Evolutionary conservation across 2,329 filamentous ascomycete genomes (phyloP).

Genomic region (Claviceps quebecensis): DNA sequence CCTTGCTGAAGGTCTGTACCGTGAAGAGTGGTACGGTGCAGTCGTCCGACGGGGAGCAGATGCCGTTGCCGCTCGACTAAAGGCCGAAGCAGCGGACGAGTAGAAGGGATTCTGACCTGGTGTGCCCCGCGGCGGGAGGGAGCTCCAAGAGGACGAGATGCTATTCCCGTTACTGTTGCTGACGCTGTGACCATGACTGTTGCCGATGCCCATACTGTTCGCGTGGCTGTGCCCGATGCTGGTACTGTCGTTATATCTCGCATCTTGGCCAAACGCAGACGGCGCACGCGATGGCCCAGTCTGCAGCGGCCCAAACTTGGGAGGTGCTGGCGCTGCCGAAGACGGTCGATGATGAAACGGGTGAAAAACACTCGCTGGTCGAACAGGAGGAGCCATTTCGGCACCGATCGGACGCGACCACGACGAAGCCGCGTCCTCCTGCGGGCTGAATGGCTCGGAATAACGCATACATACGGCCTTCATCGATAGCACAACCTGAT

Average conservation of each 20-base stretch:
- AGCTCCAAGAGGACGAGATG: slow-evolving; percentile 9
- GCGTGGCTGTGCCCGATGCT: neutral
- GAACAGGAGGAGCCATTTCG: slow-evolving; percentile 7
- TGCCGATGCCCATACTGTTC: neutral
- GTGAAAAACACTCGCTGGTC: slow-evolving; percentile 15
- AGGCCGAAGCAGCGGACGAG: slow-evolving; percentile 5
- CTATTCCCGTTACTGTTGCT: neutral
- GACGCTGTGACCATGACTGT: neutral
- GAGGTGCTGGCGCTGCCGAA: slow-evolving; percentile 13
- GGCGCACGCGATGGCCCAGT: slow-evolving; percentile 16
- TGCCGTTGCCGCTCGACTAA: slow-evolving; percentile 1
- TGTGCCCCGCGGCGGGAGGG: slow-evolving; percentile 8
- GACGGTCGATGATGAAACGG: slow-evolving; percentile 7
- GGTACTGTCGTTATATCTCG: slow-evolving; percentile 6
- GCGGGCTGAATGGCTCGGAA: neutral
- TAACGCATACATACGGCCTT: slow-evolving; percentile 6
- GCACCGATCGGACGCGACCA: neutral
- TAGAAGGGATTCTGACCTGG: slow-evolving; percentile 1
- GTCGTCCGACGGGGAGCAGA: neutral
- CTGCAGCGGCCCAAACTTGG: slow-evolving; percentile 19
- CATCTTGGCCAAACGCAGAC: slow-evolving; percentile 14
- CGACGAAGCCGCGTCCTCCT: neutral
- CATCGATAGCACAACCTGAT: slow-evolving; percentile 15
- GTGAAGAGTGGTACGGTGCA: slow-evolving; percentile 3
- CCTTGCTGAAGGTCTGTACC: slow-evolving; percentile 19